Conservation (phyloP, 495 filamentous ascomycete genomes). For the Podospora tetraspora region DNA sequence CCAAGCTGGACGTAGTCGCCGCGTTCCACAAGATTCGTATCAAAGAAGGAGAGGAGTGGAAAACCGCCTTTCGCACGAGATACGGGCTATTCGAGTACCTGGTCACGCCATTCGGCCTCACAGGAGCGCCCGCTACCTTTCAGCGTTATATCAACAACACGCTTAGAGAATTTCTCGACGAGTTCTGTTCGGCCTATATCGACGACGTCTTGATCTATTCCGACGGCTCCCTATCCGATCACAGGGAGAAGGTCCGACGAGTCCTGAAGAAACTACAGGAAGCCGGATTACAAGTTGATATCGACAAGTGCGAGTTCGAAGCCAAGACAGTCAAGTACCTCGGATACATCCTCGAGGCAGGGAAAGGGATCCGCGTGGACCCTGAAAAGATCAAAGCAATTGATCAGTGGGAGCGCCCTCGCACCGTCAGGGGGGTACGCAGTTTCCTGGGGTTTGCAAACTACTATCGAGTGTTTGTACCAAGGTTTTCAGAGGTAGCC, state of each 20-base stretch:
- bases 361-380: not conserved
- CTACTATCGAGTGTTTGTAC: slow-evolving; percentile 3
- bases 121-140: not conserved
- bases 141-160: not conserved
- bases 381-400: not conserved
- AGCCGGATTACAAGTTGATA: not conserved
- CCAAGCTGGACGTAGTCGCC: not conserved
- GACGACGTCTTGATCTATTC: slow-evolving; percentile 6
- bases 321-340: not conserved
- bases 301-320: not conserved
- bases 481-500: not conserved
- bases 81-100: not conserved
- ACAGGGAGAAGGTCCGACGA: not conserved
- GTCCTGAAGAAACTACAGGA: not conserved
- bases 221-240: not conserved
- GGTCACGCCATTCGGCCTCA: not conserved
- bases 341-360: not conserved
- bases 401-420: not conserved
- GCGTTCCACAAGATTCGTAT: not conserved
- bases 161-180: not conserved
- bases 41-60: not conserved
- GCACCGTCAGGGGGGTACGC: accelerated
- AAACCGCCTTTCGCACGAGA: not conserved
- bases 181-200: not conserved
- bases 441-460: slow-evolving; percentile 1